A percentile compares a stretch with the other conserved stretches of the same genome.
Evolutionary conservation across 305 asterid genomes (phyloP).

Genomic region (Plantago rigida): DNA sequence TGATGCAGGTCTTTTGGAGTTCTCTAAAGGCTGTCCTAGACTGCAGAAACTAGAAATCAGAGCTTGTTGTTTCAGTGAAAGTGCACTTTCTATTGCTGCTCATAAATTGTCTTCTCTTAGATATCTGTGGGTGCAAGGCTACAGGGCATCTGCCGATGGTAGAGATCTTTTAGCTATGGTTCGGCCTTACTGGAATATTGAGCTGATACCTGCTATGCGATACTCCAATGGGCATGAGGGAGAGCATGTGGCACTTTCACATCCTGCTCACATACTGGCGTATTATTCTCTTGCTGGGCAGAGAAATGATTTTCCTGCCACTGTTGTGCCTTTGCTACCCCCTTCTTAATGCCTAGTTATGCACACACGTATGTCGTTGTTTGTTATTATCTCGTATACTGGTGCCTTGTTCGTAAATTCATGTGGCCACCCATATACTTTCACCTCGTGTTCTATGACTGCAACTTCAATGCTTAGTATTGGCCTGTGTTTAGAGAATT

Average conservation of each 20-base stretch:
- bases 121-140: conserved; percentile 94
- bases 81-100: conserved; percentile 65
- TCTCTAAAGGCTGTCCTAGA: conserved; percentile 81
- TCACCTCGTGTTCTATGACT: neutral
- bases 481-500: conserved; percentile 19
- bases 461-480: conserved; percentile 8
- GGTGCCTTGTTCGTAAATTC: conserved; percentile 21
- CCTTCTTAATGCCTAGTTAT: conserved; percentile 13
- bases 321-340: conserved; percentile 43
- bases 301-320: conserved; percentile 61
- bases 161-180: conserved; percentile 53
- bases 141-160: conserved; percentile 41
- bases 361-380: neutral
- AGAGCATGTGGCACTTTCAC: conserved; percentile 30
- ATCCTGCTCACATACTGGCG: conserved; percentile 87
- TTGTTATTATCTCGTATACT: neutral
- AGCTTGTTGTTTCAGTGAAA: conserved; percentile 79
- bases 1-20: conserved; percentile 66
- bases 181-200: conserved; percentile 81
- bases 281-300: conserved; percentile 87
- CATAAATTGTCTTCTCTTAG: conserved; percentile 47
- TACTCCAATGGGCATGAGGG: conserved; percentile 29
- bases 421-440: neutral
- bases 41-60: conserved; percentile 80
- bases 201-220: conserved; percentile 65